A percentile compares a stretch with the other conserved stretches of the same genome.
Evolutionary conservation across 352 stramenopile genomes (phyloP).

Genomic region (Pythium sukuiense): DNA sequence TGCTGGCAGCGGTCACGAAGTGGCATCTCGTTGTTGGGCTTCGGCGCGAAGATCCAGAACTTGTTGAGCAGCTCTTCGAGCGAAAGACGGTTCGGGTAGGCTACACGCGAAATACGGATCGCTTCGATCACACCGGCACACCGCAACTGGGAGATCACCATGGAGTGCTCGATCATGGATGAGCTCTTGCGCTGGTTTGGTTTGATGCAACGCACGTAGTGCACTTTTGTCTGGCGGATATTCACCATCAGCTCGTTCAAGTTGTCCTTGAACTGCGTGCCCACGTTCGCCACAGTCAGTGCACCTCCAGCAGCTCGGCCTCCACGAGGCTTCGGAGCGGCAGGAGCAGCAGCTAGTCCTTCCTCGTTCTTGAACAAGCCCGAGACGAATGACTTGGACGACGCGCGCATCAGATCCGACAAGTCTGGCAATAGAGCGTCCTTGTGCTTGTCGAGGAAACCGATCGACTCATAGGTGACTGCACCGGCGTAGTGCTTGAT

Average conservation of each 20-base stretch:
- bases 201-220: conserved; percentile 99
- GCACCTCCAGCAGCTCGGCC: conserved; percentile 45
- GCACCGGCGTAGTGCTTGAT: conserved; percentile 93
- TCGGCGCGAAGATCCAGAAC: conserved; percentile 70
- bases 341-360: background rate
- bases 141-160: conserved; percentile 94
- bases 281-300: conserved; percentile 63
- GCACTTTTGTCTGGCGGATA: conserved; percentile 93
- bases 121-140: conserved; percentile 99
- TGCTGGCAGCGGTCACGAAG: conserved; percentile 48
- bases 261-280: conserved; percentile 89
- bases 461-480: conserved; percentile 91
- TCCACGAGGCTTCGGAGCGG: conserved; percentile 21
- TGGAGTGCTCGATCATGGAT: conserved; percentile 82
- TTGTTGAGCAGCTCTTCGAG: conserved; percentile 84
- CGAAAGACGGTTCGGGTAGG: conserved; percentile 95
- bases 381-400: conserved; percentile 59
- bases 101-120: conserved; percentile 96
- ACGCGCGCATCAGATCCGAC: conserved; percentile 77
- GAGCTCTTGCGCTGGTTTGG: conserved; percentile 96
- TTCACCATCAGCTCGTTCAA: conserved; percentile 93
- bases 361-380: conserved; percentile 46
- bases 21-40: conserved; percentile 34
- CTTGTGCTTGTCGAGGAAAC: conserved; percentile 96
- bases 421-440: conserved; percentile 93